Evolutionary conservation across 768 basidiomycete species (phyloP), one percentile per base, ranked within the genome.

Genomic region (Xerocomus brunneocitrinus): DNA sequence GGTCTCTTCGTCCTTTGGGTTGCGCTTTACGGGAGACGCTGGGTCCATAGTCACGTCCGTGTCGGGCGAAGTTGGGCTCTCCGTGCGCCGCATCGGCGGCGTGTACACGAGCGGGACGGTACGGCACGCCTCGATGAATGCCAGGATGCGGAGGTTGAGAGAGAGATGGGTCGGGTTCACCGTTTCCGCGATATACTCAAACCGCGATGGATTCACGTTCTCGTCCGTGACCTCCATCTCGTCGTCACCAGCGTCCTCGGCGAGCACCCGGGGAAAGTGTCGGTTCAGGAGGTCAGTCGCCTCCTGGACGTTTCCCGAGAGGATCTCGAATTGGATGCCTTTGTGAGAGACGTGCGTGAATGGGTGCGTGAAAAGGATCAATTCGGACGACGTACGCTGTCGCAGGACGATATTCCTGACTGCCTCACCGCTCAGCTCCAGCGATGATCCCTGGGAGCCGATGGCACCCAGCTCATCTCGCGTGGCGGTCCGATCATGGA

Each of bases 51-150:
- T 16, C 48, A 47, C 48, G 32, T 62, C 57, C 30, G 43, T 40
- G 47, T 52, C 58, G 44, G 35, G 45, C n/a, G 54, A 45, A 47
- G 42, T 30, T 14, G 44, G 53, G 27, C 32, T 50, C 43, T 49
- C 47, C n/a, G 54, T 49, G 50, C 16, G 58, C 39, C 39, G 56
- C 47, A 13, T 53, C 9, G 36, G 64, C 54, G 25, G 71, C 58
- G 35, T 67, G 61, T 78, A 79, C 3, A 71, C 71, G 16, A 91
- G 75, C 4, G 89, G 87, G 12, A 79, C 66, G 3, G 87, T 87
- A 28, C 92, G 83, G 58, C 91, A 84, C 22, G 85, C 79, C 69
- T 98, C 95, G 62, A 90, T 84, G 72, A 97, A 98, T 2, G 82
- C 81, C 39, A 89, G 84, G 45, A 97, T 89, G 47, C 86, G 87